Base-by-base conservation (phyloP, 2,329 filamentous ascomycete species). In the Sporothrix variecibatus region DNA sequence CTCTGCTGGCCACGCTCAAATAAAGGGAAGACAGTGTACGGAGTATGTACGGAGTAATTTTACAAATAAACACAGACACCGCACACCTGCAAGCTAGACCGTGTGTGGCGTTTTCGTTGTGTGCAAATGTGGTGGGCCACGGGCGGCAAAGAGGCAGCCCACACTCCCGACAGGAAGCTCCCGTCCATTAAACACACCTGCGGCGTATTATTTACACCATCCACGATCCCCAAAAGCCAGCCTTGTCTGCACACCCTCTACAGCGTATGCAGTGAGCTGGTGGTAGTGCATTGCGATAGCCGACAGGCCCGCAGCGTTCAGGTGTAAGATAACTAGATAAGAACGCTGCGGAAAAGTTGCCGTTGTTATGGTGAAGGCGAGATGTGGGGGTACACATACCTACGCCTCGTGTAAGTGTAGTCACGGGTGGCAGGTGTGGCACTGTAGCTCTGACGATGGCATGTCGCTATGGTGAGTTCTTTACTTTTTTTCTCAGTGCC, bases 61-160 rank as follows among this genome's bases (percentile, higher is more conserved):
- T 15, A 31, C 28, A 62, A 62, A 9, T 62, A 15, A 40, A 23
- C 20, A 65, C 20, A 26, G 34, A 23, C 60, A 43, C 26, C 4
- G 58, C 20, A n/a, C 17, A 26, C 43, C 26, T 31, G 64, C 40
- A 69, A 28, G 20, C 28, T n/a, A 69, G 46, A 9, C 67, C 6
- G 2, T 17, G 8, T 53, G 67, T 69, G 67, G 67, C 67, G 67
- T 69, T 69, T 40, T 38, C 15, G 46, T 23, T 38, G 46, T 53
- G 65, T 46, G 46, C 28, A 23, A 20, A 28, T 69, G 65, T 53
- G 46, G 65, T 34, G 46, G 26, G 65, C 64, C 40, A n/a, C 26
- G 17, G 20, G 51, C 49, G 23, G 31, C 23, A 58, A 43, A 71
- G 68, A 58, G 51, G 68, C 68, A 71, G 43, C 68, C 68, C 68